These are phyloP conservation scores for Penicillium oxalicum DNA, from an alignment of 2,329 filamentous ascomycete genomes.

Conservation along the genomic window DNA sequence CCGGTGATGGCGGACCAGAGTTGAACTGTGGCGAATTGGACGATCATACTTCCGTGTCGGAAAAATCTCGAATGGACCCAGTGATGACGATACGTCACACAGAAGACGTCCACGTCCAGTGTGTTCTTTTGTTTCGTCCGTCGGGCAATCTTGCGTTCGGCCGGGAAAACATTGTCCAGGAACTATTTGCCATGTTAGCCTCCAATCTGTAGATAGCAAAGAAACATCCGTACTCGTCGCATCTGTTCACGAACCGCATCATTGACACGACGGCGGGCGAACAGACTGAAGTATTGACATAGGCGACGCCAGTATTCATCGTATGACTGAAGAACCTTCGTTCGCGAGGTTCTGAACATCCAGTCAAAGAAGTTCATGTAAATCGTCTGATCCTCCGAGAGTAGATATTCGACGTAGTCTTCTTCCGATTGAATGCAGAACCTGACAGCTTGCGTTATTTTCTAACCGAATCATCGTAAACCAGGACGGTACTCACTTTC, in stretches of 20 bases:
- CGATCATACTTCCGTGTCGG: constrained; percentile 18
- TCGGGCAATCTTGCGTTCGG: constrained; percentile 14
- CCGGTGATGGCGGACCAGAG: constrained; percentile 2
- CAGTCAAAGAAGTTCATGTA: constrained; percentile 21
- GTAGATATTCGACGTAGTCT: constrained; percentile 18
- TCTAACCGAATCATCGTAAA: background rate
- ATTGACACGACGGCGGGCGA: constrained; percentile 17
- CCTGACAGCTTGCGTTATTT: constrained; percentile 13
- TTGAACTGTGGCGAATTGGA: constrained; percentile 17
- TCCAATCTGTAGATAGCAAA: constrained; percentile 1
- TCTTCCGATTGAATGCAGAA: constrained; percentile 21
- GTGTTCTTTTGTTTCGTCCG: constrained; percentile 21
- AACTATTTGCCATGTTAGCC: constrained; percentile 8
- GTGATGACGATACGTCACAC: constrained; percentile 19
- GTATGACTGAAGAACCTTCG: constrained; percentile 21
- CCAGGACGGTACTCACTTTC: constrained; percentile 9
- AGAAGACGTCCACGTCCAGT: constrained; percentile 18
- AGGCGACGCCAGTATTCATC: constrained; percentile 22
- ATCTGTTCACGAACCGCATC: constrained; percentile 19
- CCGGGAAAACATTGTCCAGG: constrained; percentile 3
- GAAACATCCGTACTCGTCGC: constrained; percentile 13
- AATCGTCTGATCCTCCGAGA: background rate
- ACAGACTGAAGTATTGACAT: constrained; percentile 21
- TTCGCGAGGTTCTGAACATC: constrained; percentile 21
- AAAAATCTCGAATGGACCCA: constrained; percentile 23